phyloP scores from a whole-genome alignment of 208 protist species.

The Trypanosoma brucei region DNA sequence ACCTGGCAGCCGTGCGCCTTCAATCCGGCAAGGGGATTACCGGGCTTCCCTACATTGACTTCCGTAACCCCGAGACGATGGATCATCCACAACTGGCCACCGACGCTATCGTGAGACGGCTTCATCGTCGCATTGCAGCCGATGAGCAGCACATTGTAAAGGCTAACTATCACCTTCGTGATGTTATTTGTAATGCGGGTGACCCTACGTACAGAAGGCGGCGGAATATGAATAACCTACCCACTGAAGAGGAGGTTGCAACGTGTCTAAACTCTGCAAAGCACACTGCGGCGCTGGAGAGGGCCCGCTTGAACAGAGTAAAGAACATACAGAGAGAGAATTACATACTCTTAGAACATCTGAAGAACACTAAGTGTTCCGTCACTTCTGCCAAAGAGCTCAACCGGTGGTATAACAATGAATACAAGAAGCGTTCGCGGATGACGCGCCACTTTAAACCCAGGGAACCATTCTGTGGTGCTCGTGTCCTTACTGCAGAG shows the following conservation, averaged over 20 bases:
- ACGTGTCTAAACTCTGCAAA: constrained; percentile 32
- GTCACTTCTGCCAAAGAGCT: constrained; percentile 35
- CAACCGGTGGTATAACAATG: constrained; percentile 37
- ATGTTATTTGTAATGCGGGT: constrained; percentile 32
- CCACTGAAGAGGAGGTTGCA: constrained; percentile 21
- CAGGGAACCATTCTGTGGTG: constrained; percentile 47
- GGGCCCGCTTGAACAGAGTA: constrained; percentile 19
- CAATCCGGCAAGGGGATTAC: constrained; percentile 34
- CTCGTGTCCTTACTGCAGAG: constrained; percentile 29
- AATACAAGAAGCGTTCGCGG: constrained; percentile 37
- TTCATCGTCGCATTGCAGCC: constrained; percentile 31
- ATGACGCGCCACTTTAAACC: constrained; percentile 43
- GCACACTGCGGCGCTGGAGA: constrained; percentile 25
- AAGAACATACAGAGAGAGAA: constrained; percentile 26
- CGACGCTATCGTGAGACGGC: constrained; percentile 25
- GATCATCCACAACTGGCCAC: constrained; percentile 18
- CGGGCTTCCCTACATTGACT: constrained; percentile 48
- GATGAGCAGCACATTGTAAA: constrained; percentile 35
- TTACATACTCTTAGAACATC: constrained; percentile 28
- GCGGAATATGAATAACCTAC: constrained; percentile 45
- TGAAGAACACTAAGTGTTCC: constrained; percentile 25
- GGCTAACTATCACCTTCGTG: constrained; percentile 29
- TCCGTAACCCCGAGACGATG: constrained; percentile 28
- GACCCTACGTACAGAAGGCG: constrained; percentile 24
- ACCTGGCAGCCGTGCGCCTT: constrained; percentile 42